Evolutionary conservation across 768 basidiomycete species (phyloP).

Genomic region (Russula dissimulans): DNA sequence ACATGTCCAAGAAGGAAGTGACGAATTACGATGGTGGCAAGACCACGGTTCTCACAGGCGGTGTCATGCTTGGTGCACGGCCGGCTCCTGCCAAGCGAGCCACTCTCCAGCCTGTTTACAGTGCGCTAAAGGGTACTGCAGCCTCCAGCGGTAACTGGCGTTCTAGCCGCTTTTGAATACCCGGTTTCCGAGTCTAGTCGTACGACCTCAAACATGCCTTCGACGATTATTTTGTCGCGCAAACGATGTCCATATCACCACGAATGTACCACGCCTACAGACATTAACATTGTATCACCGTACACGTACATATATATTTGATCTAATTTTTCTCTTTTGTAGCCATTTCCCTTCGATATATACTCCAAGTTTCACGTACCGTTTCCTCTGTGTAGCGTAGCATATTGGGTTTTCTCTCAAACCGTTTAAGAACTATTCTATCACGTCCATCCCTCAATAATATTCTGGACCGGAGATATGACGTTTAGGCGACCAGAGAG

Average conservation of each 20-base stretch:
- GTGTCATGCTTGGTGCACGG: conserved; percentile 67
- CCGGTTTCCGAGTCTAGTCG: neutral
- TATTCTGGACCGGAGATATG: neutral
- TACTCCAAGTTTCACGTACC: neutral
- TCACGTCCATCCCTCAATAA: neutral
- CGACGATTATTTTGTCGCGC: conserved; percentile 7
- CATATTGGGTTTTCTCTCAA: conserved; percentile 3
- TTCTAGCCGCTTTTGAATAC: conserved; percentile 37
- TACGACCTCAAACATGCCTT: neutral
- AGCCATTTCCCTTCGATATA: conserved; percentile 17
- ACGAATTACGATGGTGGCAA: conserved; percentile 84
- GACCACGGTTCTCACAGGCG: conserved; percentile 80
- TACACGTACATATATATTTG: conserved; percentile 18
- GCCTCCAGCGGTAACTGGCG: conserved; percentile 43
- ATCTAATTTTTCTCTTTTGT: conserved; percentile 18
- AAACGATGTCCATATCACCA: conserved; percentile 13
- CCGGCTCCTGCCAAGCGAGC: conserved; percentile 18
- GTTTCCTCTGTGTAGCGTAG: conserved; percentile 19
- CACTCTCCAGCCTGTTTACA: conserved; percentile 26
- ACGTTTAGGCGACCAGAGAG: no score
- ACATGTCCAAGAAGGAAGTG: conserved; percentile 66
- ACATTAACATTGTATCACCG: conserved; percentile 18
- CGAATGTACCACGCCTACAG: conserved; percentile 8
- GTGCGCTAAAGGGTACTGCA: conserved; percentile 21
- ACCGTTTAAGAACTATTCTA: conserved; percentile 1